Evolutionary conservation across 73 alveolate species (phyloP), one percentile per base, ranked within the genome.

Genomic region (Strombidium stylifer): DNA sequence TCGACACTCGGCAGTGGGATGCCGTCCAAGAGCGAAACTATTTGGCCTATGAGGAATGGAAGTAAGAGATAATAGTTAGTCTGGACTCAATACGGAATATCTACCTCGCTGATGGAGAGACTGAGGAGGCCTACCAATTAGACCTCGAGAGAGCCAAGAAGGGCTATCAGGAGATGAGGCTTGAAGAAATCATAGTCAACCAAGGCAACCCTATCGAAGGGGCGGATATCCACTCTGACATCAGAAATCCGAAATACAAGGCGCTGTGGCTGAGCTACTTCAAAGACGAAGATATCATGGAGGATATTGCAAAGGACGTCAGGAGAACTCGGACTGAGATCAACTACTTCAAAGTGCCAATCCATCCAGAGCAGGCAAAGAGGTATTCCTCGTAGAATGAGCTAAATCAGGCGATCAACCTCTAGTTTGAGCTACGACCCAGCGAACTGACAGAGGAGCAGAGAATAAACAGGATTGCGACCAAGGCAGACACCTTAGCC

Each of bases 271-370:
- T 89, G 40, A 35, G 73, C 28, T 91, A 54, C 65, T 90, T 69
- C 61, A 84, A 81, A 36, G 98, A 94, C 46, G 51, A 64, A 25
- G 98, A 86, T 27, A 62, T 91, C 24, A 89, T 93, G 93, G 94
- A 81, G 51, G 96, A 89, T 54, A 90, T 94, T 2, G 95, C 88
- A 57, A 94, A 92, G 73, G 99, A 94, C 87, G 90, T 92, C 20
- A 89, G 74, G 57, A 56, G 99, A 59, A 94, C 99, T 32, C 80
- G 96, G 52, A 84, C 96, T 23, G 96, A 94, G 57, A 58, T 89
- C 69, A 53, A 69, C 21, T 94, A 84, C 73, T 91, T 94, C 79
- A 62, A 66, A 24, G 45, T 36, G 68, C 86, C 93, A 16, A 54
- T 73, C 24, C 89, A 91, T 51, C 73, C 81, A 70, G 42, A 69